These are phyloP conservation scores for Botrytis fabae DNA, from an alignment of 2,329 filamentous ascomycete species.

Conservation along the genomic window DNA sequence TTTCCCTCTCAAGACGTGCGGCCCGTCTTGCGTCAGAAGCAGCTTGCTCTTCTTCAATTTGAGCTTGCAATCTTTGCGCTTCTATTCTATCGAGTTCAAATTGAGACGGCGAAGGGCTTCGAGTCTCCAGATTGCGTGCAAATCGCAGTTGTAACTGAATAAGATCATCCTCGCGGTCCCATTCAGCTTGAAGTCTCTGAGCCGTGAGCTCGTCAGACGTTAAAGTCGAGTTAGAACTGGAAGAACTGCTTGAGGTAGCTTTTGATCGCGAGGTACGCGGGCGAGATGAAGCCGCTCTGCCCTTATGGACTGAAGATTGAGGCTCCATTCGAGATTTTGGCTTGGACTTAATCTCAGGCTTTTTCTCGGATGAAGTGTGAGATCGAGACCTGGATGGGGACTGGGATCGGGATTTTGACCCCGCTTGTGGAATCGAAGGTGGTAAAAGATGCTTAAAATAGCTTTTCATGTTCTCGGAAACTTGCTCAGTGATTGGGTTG, in stretches of 20 bases:
- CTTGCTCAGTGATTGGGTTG: not conserved
- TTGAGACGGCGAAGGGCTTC: constrained; percentile 3
- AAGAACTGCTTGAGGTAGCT: not conserved
- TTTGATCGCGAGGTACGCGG: constrained; percentile 1
- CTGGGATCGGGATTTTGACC: not conserved
- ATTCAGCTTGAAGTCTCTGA: constrained; percentile 19
- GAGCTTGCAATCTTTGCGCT: constrained; percentile 21
- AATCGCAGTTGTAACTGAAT: constrained; percentile 17
- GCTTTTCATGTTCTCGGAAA: constrained; percentile 13
- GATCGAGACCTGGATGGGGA: not conserved
- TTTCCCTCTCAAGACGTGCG: constrained; percentile 15
- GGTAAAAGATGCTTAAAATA: constrained; percentile 19
- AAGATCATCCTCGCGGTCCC: constrained; percentile 20
- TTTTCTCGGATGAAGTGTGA: constrained; percentile 3
- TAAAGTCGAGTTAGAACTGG: not conserved
- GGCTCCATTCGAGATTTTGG: constrained; percentile 2
- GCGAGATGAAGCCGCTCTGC: not conserved
- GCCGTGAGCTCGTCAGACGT: constrained; percentile 18
- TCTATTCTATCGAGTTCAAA: constrained; percentile 20
- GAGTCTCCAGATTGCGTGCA: not conserved
- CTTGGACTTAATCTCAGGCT: not conserved
- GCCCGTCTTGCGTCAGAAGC: not conserved
- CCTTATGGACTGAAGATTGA: not conserved
- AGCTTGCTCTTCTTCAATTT: constrained; percentile 20
- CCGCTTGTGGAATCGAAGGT: not conserved